Evolutionary conservation across 148 eudicot species (phyloP).

Genomic region (Diospyros kaki): DNA sequence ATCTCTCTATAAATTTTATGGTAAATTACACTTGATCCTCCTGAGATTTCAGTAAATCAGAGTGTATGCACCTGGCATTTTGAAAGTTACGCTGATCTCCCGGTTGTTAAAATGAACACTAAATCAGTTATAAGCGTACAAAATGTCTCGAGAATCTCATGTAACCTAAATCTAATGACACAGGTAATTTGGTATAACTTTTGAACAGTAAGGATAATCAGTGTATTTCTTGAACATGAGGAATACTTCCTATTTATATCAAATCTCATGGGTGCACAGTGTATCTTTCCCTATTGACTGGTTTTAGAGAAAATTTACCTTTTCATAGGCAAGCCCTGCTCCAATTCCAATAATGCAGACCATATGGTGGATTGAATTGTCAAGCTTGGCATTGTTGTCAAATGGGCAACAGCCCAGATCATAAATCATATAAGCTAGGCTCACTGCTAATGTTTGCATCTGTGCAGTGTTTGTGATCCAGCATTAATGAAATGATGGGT

Average conservation of each 20-base stretch:
- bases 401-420: constrained; percentile 67
- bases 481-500: background rate
- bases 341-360: constrained; percentile 74
- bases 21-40: too few relatives aligned
- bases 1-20: background rate
- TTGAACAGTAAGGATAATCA: too few relatives aligned
- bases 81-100: too few relatives aligned
- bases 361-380: constrained; percentile 77
- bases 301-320: constrained; percentile 35
- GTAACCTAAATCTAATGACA: background rate
- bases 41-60: too few relatives aligned
- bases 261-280: too few relatives aligned
- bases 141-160: background rate
- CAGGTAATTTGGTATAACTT: too few relatives aligned
- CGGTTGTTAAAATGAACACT: too few relatives aligned
- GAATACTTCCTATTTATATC: too few relatives aligned
- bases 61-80: too few relatives aligned
- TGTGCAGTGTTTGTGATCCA: constrained; percentile 19
- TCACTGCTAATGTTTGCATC: constrained; percentile 68
- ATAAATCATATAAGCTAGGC: constrained; percentile 62
- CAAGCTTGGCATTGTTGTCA: constrained; percentile 48
- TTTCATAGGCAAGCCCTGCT: constrained; percentile 73
- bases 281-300: too few relatives aligned
- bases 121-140: background rate
- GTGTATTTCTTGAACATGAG: too few relatives aligned